A percentile compares a stretch with the other conserved stretches of the same genome.
These are phyloP conservation scores for Mrakia gelida DNA, from an alignment of 768 basidiomycete species.

Conservation along the genomic window DNA sequence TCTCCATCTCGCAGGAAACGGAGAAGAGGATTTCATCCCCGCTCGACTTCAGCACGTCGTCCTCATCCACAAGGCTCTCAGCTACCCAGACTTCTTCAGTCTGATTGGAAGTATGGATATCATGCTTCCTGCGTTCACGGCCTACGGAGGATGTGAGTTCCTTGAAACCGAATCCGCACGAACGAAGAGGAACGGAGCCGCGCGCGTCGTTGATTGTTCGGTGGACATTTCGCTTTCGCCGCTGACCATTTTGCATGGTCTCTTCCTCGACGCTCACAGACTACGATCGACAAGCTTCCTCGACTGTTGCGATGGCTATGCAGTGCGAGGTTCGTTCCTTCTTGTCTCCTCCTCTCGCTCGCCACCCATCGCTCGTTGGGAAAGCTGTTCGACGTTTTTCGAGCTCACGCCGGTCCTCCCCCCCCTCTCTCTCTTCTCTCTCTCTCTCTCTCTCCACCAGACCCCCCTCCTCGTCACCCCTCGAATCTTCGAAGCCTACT, in stretches of 20 bases:
- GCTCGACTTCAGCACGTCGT: background rate
- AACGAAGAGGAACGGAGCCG: background rate
- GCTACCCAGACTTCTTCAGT: slow-evolving; percentile 4
- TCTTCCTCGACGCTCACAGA: background rate
- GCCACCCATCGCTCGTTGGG: background rate
- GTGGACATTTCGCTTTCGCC: background rate
- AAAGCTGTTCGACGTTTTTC: too few relatives aligned
- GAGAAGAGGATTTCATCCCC: background rate
- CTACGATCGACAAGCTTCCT: slow-evolving; percentile 8
- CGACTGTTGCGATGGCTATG: slow-evolving; percentile 14
- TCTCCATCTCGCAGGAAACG: slow-evolving; percentile 9
- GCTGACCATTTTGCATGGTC: background rate
- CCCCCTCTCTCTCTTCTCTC: background rate
- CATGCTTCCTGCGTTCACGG: background rate
- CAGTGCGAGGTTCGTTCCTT: slow-evolving; percentile 3
- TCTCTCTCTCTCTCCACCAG: background rate
- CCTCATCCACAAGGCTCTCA: background rate
- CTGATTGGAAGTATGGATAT: slow-evolving; percentile 9
- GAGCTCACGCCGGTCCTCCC: background rate
- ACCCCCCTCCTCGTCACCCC: slow-evolving; percentile 9
- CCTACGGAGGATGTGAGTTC: slow-evolving; percentile 2
- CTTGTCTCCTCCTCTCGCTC: background rate
- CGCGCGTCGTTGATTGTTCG: background rate
- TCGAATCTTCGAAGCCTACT: background rate
- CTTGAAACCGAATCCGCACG: background rate